Evolutionary conservation across 495 filamentous ascomycete genomes (phyloP), one percentile per base, ranked within the genome.

Genomic region (Xylaria palmicola): DNA sequence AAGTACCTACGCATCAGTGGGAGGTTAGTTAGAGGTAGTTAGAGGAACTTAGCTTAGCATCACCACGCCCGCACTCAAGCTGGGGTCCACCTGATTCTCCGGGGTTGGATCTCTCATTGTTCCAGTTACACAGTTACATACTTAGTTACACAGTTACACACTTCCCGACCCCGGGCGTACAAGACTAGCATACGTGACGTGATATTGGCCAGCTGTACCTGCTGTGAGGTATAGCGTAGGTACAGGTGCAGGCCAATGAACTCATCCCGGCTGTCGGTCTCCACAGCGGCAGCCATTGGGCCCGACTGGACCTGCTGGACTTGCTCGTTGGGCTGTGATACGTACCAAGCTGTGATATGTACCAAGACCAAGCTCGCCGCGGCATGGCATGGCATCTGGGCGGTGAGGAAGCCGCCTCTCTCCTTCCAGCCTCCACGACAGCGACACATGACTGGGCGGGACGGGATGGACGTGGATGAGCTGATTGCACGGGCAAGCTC

Each of bases 341-440:
- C n/a, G n/a, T n/a, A n/a, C n/a, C n/a, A n/a, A n/a, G n/a, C n/a
- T n/a, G n/a, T n/a, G n/a, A n/a, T n/a, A n/a, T n/a, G n/a, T n/a
- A n/a, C n/a, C n/a, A n/a, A n/a, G n/a, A n/a, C n/a, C n/a, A n/a
- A n/a, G n/a, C n/a, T n/a, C n/a, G n/a, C n/a, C n/a, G n/a, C n/a
- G n/a, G n/a, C n/a, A n/a, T n/a, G n/a, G n/a, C n/a, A n/a, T n/a
- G n/a, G n/a, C n/a, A n/a, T 29, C 19, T 9, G 48, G 48, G 48
- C 48, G 48, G 48, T 51, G 48, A 51, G 34, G 48, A 27, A 13
- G 48, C 48, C 34, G 48, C n/a, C n/a, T n/a, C n/a, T n/a, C n/a
- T n/a, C n/a, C n/a, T n/a, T n/a, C n/a, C n/a, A n/a, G n/a, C n/a
- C n/a, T n/a, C n/a, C n/a, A 51, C 48, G 29, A 51, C 48, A 27